Base-by-base conservation (phyloP, 306 rosid species). In the Trifolium fragiferum region DNA sequence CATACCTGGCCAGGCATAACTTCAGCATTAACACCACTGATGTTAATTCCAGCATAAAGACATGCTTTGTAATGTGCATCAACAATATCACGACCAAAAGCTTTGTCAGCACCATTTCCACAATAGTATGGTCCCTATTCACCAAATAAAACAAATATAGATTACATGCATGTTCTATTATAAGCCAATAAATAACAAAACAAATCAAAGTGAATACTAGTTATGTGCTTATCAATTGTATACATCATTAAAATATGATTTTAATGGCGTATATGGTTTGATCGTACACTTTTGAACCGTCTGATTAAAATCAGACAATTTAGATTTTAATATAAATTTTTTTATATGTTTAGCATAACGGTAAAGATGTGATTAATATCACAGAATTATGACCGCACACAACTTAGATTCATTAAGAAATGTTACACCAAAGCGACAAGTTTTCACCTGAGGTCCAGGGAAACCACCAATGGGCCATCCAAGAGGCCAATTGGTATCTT, bases 1-100 rank as follows among this genome's bases (percentile, higher is more conserved):
- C 8, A 59, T 66, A 90, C 98, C 78, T 93, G 98, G 12, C 97
- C 96, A 0, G 98, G 98, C 98, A 93, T 91, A 54, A 93, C 98
- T 89, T 93, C 98, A 35, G 89, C 98, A 10, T 93, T 93, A 67
- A 91, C 84, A 4, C 98, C 98, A 74, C 98, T 82, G 27, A 93
- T 89, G 86, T 87, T 90, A 76, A 93, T 70, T 51, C 98, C 98
- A 0, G 98, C 97, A 65, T 86, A 89, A 7, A 93, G 58, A 69
- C 98, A 91, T 4, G 97, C 96, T 85, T 93, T 93, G 88, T 93
- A 93, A 76, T 93, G 96, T 6, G 98, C 19, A 4, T 93, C 87
- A 7, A 89, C 97, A 16, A 93, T 84, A 19, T 93, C 97, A 70
- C 97, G 97, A 14, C 97, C 98, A 30, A 84, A 93, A 14, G 98